Conservation (phyloP, 2,329 filamentous ascomycete genomes). For the Alternaria angustiovoidea region DNA sequence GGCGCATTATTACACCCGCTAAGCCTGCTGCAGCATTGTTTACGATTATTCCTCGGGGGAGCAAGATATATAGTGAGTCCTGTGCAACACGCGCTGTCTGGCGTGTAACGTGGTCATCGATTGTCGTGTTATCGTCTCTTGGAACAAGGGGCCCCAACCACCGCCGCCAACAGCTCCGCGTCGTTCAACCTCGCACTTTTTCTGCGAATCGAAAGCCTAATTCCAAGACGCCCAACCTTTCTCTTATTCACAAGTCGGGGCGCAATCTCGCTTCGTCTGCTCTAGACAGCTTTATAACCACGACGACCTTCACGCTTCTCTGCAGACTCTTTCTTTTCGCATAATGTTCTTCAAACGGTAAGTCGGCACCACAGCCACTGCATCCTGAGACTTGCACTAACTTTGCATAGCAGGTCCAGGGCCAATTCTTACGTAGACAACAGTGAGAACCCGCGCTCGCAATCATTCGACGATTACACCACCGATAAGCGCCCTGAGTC, state of each 20-base stretch:
- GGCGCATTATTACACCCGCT: background rate
- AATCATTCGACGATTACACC: conserved; percentile 52
- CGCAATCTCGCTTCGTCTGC: conserved; percentile 28
- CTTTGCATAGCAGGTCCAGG: conserved; percentile 50
- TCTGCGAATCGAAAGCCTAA: conserved; percentile 20
- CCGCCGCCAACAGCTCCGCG: conserved; percentile 13
- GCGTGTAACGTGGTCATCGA: conserved; percentile 13
- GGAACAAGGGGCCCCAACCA: conserved; percentile 24
- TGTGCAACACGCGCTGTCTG: background rate
- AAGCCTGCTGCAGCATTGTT: conserved; percentile 4
- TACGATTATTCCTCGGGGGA: background rate
- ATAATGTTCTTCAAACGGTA: conserved; percentile 58
- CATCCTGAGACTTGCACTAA: conserved; percentile 4
- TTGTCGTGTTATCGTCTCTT: conserved; percentile 2
- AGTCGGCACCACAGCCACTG: conserved; percentile 1
- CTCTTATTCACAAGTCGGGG: conserved; percentile 16
- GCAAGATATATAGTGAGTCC: background rate
- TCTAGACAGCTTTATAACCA: conserved; percentile 37
- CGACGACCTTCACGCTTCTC: conserved; percentile 23
- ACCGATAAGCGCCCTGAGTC: conserved; percentile 52
- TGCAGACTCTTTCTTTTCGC: conserved; percentile 29
- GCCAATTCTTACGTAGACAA: conserved; percentile 60
- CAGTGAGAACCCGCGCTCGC: conserved; percentile 52
- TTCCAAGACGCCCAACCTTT: conserved; percentile 22
- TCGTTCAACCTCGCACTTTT: conserved; percentile 26